These are phyloP conservation scores for Nigrospora sphaerica DNA, from an alignment of 2,329 filamentous ascomycete genomes.

Conservation along the genomic window DNA sequence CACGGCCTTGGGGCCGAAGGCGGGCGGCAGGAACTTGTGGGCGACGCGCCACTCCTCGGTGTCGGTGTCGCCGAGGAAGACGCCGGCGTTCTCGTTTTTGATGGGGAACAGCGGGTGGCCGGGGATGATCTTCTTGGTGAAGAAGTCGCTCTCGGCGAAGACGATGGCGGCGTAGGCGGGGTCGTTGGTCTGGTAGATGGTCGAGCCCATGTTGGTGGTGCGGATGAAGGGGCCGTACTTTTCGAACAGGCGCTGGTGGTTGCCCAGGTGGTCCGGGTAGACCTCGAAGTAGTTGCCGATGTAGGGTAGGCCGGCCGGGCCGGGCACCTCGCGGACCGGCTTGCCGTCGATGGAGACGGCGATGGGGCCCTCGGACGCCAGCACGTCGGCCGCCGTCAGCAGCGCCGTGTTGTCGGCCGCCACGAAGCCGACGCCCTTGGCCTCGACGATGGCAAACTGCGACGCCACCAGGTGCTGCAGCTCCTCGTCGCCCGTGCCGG, in stretches of 20 bases:
- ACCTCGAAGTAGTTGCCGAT: constrained; percentile 48
- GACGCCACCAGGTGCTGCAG: constrained; percentile 32
- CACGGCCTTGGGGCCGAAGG: constrained; percentile 52
- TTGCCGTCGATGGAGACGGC: constrained; percentile 42
- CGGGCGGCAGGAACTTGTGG: constrained; percentile 57
- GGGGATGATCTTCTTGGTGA: constrained; percentile 45
- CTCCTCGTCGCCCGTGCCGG: constrained; percentile 24
- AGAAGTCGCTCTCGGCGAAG: constrained; percentile 42
- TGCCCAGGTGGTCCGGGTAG: constrained; percentile 51
- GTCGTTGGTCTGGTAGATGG: constrained; percentile 43
- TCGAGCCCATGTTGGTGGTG: constrained; percentile 43
- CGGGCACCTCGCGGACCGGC: constrained; percentile 40
- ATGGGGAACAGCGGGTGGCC: constrained; percentile 38
- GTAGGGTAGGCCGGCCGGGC: constrained; percentile 38
- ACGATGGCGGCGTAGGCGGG: constrained; percentile 36
- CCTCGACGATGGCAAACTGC: constrained; percentile 34
- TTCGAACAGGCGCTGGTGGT: constrained; percentile 46
- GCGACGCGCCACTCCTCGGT: constrained; percentile 40
- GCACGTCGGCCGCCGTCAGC: constrained; percentile 25
- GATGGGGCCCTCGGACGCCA: constrained; percentile 22
- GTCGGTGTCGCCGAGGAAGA: constrained; percentile 44
- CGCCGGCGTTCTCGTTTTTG: constrained; percentile 31
- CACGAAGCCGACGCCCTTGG: constrained; percentile 32
- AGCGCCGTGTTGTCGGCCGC: constrained; percentile 19
- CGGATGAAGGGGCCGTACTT: constrained; percentile 44